Evolutionary conservation across 2,329 filamentous ascomycete species (phyloP).

Genomic region (Cyphellophora attinorum): DNA sequence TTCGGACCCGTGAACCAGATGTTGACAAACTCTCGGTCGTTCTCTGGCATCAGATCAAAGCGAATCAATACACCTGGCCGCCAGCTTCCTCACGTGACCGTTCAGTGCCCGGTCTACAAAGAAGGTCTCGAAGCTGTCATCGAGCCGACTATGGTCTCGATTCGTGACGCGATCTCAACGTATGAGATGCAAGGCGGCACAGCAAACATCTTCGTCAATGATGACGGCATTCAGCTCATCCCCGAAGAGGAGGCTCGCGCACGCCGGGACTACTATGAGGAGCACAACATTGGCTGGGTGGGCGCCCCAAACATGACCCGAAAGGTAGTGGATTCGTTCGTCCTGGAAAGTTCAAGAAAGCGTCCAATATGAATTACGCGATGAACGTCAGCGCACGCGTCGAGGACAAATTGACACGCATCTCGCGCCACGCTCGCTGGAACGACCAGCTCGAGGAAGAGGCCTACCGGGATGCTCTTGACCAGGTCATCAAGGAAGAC

Average conservation of each 20-base stretch:
- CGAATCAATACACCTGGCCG: slow-evolving; percentile 50
- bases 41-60: slow-evolving; percentile 52
- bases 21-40: slow-evolving; percentile 68
- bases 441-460: slow-evolving; percentile 39
- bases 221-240: slow-evolving; percentile 30
- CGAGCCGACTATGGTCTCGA: slow-evolving; percentile 44
- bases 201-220: slow-evolving; percentile 29
- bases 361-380: slow-evolving; percentile 67
- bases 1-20: slow-evolving; percentile 68
- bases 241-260: slow-evolving; percentile 31
- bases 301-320: slow-evolving; percentile 41
- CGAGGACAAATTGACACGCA: slow-evolving; percentile 44
- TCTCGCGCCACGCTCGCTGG: slow-evolving; percentile 21
- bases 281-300: slow-evolving; percentile 41
- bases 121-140: slow-evolving; percentile 66
- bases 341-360: slow-evolving; percentile 62
- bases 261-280: slow-evolving; percentile 38
- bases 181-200: slow-evolving; percentile 47
- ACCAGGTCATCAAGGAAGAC: slow-evolving; percentile 43
- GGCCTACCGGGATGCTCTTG: slow-evolving; percentile 21
- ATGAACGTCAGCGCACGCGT: slow-evolving; percentile 53
- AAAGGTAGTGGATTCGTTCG: slow-evolving; percentile 23
- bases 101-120: slow-evolving; percentile 84
- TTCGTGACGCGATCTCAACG: slow-evolving; percentile 49
- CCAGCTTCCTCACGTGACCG: slow-evolving; percentile 45